A percentile compares a stretch with the other conserved stretches of the same genome.
These are phyloP conservation scores for Gymnopus androsaceus DNA, from an alignment of 1,284 basidiomycete species.

Conservation along the genomic window DNA sequence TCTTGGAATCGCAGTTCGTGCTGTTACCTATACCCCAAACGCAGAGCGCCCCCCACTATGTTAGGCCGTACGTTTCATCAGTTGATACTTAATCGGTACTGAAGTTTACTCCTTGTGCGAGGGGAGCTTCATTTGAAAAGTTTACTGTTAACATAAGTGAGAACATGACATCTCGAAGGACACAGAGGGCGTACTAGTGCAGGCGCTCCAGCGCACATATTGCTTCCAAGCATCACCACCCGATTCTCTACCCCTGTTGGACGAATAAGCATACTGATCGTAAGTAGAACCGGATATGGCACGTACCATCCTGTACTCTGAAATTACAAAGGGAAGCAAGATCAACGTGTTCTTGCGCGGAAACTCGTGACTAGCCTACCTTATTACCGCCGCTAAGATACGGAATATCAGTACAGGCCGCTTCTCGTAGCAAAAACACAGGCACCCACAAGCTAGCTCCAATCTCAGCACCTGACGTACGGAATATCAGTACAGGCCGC, in stretches of 20 bases:
- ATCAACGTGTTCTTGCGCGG: conserved; percentile 15
- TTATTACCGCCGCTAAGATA: conserved; percentile 78
- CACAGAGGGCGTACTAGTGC: conserved; percentile 56
- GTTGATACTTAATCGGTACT: conserved; percentile 1
- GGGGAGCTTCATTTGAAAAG: conserved; percentile 84
- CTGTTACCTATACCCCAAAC: no score
- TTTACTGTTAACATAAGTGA: conserved; percentile 57
- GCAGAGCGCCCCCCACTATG: no score
- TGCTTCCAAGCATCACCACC: conserved; percentile 98
- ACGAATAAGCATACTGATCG: neutral
- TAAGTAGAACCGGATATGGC: conserved; percentile 12
- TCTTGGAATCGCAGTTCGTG: neutral
- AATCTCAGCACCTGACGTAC: conserved; percentile 74
- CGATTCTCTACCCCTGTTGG: conserved; percentile 87
- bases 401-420: conserved; percentile 12
- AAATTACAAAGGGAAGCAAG: conserved; percentile 15
- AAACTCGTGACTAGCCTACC: conserved; percentile 37
- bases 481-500: conserved; percentile 11
- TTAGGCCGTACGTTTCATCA: neutral
- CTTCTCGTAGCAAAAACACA: conserved; percentile 2
- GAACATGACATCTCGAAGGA: neutral
- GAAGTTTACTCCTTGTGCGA: conserved; percentile 93
- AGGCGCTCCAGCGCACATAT: conserved; percentile 85
- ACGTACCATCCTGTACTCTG: conserved; percentile 81
- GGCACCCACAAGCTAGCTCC: conserved; percentile 35